Conservation (phyloP, 2,329 filamentous ascomycete species). For the Penicillium sp. region DNA sequence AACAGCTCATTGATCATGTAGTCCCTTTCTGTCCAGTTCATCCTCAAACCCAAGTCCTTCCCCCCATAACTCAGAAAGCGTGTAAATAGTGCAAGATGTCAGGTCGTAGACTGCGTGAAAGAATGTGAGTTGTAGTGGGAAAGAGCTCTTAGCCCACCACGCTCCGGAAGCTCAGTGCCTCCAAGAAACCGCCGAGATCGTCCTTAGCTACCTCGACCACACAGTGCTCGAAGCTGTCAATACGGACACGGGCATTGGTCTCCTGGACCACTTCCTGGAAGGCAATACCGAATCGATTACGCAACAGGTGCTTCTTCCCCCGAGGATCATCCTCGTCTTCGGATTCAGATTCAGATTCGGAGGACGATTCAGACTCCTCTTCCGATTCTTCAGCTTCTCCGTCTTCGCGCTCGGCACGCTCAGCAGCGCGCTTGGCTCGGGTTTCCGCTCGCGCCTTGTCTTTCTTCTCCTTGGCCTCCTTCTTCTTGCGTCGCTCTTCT, state of each 20-base stretch:
- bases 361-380: constrained; percentile 55
- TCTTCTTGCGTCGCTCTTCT: constrained; percentile 62
- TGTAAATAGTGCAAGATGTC: constrained; percentile 18
- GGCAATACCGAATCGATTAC: constrained; percentile 89
- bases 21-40: constrained; percentile 14
- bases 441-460: constrained; percentile 65
- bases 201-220: constrained; percentile 98
- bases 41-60: constrained; percentile 14
- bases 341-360: constrained; percentile 55
- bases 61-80: constrained; percentile 14
- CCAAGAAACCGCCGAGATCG: constrained; percentile 84
- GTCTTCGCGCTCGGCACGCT: constrained; percentile 51
- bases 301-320: constrained; percentile 65
- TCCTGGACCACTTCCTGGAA: constrained; percentile 94
- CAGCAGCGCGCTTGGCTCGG: constrained; percentile 57
- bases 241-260: constrained; percentile 83
- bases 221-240: constrained; percentile 96
- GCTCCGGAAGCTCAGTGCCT: constrained; percentile 86
- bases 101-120: constrained; percentile 28
- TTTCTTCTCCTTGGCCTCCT: constrained; percentile 62
- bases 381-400: constrained; percentile 61
- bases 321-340: constrained; percentile 57
- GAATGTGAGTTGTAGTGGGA: constrained; percentile 6
- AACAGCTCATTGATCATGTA: constrained; percentile 17
- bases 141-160: constrained; percentile 59